Evolutionary conservation across 768 basidiomycete species (phyloP).

Genomic region (Suillus ampliporus): DNA sequence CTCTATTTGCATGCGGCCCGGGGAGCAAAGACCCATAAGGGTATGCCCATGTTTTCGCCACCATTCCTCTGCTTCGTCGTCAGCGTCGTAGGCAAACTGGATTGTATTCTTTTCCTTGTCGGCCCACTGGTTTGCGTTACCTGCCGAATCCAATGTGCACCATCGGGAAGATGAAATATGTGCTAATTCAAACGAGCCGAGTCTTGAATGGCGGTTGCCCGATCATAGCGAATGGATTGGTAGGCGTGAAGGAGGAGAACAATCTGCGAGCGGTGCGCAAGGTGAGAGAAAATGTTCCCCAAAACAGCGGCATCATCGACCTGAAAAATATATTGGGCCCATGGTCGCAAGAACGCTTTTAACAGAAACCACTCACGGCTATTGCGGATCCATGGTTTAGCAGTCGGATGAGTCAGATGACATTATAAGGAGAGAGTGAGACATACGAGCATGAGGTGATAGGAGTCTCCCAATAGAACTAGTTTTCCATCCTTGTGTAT

Average conservation of each 20-base stretch:
- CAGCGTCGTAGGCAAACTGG: constrained; percentile 62
- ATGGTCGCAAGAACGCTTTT: not conserved
- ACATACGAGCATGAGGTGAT: constrained; percentile 57
- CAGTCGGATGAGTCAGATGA: not conserved
- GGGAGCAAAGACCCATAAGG: constrained; percentile 9
- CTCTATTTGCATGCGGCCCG: not conserved
- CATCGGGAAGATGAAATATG: constrained; percentile 62
- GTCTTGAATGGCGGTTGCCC: constrained; percentile 54
- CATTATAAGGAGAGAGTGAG: not conserved
- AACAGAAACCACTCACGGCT: constrained; percentile 42
- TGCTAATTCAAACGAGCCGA: constrained; percentile 55
- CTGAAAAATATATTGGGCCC: constrained; percentile 26
- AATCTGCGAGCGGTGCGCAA: constrained; percentile 50
- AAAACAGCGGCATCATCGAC: constrained; percentile 45
- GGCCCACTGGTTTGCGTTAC: constrained; percentile 63
- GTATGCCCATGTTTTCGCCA: constrained; percentile 43
- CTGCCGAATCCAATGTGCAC: constrained; percentile 28
- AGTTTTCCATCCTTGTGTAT: constrained; percentile 49
- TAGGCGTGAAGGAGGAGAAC: constrained; percentile 54
- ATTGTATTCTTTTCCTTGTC: constrained; percentile 52
- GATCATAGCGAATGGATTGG: constrained; percentile 53
- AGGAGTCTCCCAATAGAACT: constrained; percentile 57
- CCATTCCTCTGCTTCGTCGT: constrained; percentile 55
- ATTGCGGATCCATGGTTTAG: constrained; percentile 59
- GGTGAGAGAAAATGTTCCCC: constrained; percentile 55